These are phyloP conservation scores for Blastobotrys aristatus DNA, from an alignment of 1,139 yeast species.

Conservation along the genomic window DNA sequence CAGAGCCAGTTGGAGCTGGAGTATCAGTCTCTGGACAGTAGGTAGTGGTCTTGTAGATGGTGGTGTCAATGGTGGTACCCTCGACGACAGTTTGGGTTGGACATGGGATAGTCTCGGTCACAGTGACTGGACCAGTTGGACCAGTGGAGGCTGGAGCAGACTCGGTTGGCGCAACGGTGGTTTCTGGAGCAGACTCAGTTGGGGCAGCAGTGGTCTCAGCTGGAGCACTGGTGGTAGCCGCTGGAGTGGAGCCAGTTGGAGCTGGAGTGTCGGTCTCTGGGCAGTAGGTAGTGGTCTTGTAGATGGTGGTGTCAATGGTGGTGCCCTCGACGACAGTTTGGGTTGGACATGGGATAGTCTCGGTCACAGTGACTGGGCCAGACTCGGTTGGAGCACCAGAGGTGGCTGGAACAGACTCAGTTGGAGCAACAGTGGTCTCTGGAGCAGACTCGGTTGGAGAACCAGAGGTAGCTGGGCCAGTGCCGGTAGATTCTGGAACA, in stretches of 20 bases:
- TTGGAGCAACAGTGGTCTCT: neutral
- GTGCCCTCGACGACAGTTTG: constrained; percentile 10
- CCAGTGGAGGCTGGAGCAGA: constrained; percentile 7
- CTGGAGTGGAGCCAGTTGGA: constrained; percentile 3
- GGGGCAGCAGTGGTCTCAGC: constrained; percentile 6
- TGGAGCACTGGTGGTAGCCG: constrained; percentile 3
- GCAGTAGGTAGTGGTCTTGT: constrained; percentile 12
- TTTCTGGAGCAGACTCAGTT: constrained; percentile 5
- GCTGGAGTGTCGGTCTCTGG: constrained; percentile 12
- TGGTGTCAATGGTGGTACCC: constrained; percentile 10
- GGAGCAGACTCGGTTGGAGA: constrained; percentile 2
- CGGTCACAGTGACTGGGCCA: constrained; percentile 9
- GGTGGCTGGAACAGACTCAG: constrained; percentile 10
- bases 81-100: constrained; percentile 10
- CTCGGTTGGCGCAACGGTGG: constrained; percentile 9
- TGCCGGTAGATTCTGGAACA: neutral
- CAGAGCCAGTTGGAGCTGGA: constrained; percentile 9
- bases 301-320: constrained; percentile 8
- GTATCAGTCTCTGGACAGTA: constrained; percentile 15
- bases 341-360: constrained; percentile 5
- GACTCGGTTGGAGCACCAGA: constrained; percentile 1
- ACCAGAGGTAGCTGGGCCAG: constrained; percentile 7
- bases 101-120: constrained; percentile 12
- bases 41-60: constrained; percentile 10
- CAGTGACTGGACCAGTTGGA: constrained; percentile 3